Conservation (phyloP, 257 asterid genomes). For the Capsicum baccatum region DNA sequence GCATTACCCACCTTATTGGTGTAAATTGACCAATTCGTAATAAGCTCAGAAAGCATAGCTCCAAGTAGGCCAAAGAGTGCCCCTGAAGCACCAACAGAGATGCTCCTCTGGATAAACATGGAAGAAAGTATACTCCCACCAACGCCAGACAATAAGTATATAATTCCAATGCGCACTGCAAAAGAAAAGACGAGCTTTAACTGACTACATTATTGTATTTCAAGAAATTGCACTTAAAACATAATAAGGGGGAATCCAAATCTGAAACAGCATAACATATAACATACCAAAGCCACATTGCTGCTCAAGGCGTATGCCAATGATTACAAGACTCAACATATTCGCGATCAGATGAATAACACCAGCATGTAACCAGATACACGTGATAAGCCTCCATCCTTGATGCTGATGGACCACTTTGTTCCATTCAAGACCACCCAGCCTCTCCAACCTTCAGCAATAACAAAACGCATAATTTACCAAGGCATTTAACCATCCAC, state of each 20-base stretch:
- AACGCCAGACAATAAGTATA: slow-evolving; percentile 77
- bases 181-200: neutral
- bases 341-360: slow-evolving; percentile 76
- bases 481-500: neutral
- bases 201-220: neutral
- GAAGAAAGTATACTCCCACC: slow-evolving; percentile 85
- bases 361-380: slow-evolving; percentile 96
- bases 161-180: slow-evolving; percentile 70
- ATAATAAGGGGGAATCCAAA: neutral
- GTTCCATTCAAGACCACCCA: slow-evolving; percentile 82
- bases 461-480: slow-evolving; percentile 32
- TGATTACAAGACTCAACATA: slow-evolving; percentile 73
- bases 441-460: slow-evolving; percentile 58
- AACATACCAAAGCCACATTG: slow-evolving; percentile 85
- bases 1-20: slow-evolving; percentile 66
- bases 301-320: slow-evolving; percentile 95
- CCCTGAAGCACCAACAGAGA: slow-evolving; percentile 96
- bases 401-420: slow-evolving; percentile 78
- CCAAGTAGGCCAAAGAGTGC: slow-evolving; percentile 98
- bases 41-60: slow-evolving; percentile 88
- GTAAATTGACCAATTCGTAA: slow-evolving; percentile 90
- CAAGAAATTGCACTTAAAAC: neutral
- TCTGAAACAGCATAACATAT: neutral
- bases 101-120: slow-evolving; percentile 58
- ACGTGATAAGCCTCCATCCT: slow-evolving; percentile 88